Evolutionary conservation across 2,329 filamentous ascomycete species (phyloP), one percentile per base, ranked within the genome.

Genomic region (Exserohilum rostratum): DNA sequence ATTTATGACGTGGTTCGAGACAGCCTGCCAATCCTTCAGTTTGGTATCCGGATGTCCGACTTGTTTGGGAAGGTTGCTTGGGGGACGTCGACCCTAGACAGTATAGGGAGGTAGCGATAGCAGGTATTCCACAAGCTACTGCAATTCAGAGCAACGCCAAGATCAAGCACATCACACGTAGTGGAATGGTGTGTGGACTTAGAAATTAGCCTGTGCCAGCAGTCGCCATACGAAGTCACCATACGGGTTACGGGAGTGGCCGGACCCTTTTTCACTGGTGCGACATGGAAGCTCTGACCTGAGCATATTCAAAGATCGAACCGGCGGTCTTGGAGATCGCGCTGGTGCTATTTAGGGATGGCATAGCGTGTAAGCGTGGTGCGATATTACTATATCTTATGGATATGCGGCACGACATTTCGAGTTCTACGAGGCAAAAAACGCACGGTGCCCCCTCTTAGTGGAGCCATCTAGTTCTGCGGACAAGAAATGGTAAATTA

Each of bases 121-220:
- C 29, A 46, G 43, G 30, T 9, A 11, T 27, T 17, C 13, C 10
- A 13, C 20, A 18, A 6, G 27, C 43, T 35, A 35, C 31, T 46
- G 43, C 31, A 46, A 20, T 31, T 31, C 20, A n/a, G 43, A 27
- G 9, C 11, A n/a, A 35, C 20, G 22, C 31, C 43, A 35, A 46
- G 31, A 34, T 12, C 18, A 27, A n/a, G 20, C 30, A 20, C 31
- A 27, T n/a, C 43, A 35, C 31, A 25, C 31, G 5, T 30, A 34
- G 10, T 25, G 31, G 10, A 30, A 27, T 35, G 18, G 30, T 18
- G 20, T 27, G 31, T 27, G 22, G 15, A 35, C 13, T 12, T 15
- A n/a, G 43, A 46, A 17, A 46, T 46, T 46, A 46, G 30, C 31
- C 43, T 46, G n/a, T 46, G 31, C 42, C 25, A 27, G 11, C 22